phyloP scores from a whole-genome alignment of 257 asterid species.

The Lantana camara region DNA sequence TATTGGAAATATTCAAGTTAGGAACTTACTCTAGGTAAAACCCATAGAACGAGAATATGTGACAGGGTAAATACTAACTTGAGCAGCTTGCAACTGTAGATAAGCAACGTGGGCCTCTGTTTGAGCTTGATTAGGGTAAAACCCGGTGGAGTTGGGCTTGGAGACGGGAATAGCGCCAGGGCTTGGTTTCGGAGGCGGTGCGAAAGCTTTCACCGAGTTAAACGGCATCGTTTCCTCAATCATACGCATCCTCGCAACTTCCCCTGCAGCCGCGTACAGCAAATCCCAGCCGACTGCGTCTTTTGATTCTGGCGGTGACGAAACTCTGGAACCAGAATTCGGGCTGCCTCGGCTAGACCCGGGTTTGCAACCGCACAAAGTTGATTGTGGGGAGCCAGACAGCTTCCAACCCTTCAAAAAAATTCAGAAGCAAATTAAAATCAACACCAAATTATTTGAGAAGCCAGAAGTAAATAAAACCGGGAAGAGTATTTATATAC shows the following conservation, averaged over 20 bases:
- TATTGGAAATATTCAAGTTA: neutral
- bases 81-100: slow-evolving; percentile 51
- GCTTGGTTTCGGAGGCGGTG: slow-evolving; percentile 27
- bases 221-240: slow-evolving; percentile 42
- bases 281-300: slow-evolving; percentile 42
- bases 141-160: slow-evolving; percentile 14
- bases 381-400: slow-evolving; percentile 78
- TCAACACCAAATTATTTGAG: neutral
- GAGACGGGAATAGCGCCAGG: slow-evolving; percentile 22
- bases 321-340: slow-evolving; percentile 36
- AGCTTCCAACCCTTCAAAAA: slow-evolving; percentile 40
- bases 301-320: slow-evolving; percentile 45
- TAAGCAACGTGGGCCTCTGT: slow-evolving; percentile 37
- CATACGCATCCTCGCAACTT: slow-evolving; percentile 52
- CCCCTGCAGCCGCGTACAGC: slow-evolving; percentile 64
- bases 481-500: slow-evolving; percentile 12
- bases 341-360: slow-evolving; percentile 54
- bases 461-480: neutral
- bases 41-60: neutral
- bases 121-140: slow-evolving; percentile 27
- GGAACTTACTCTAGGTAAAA: neutral
- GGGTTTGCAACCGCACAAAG: slow-evolving; percentile 55
- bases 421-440: neutral
- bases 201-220: slow-evolving; percentile 16
- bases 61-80: slow-evolving; percentile 23